phyloP scores from a whole-genome alignment of 805 yeast species.

The Lachancea quebecensis region DNA sequence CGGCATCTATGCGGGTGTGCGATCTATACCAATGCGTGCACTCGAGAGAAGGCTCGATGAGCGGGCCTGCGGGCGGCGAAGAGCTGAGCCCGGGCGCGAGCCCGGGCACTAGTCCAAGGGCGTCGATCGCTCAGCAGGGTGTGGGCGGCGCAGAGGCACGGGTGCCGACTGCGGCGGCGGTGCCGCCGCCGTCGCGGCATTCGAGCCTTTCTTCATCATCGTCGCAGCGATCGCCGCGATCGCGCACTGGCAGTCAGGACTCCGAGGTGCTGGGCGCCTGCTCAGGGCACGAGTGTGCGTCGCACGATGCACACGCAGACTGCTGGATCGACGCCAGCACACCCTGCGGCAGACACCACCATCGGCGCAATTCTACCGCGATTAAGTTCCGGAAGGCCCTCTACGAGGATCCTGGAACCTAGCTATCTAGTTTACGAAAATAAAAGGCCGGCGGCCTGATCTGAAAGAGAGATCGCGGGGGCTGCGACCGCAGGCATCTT shows the following conservation, averaged over 20 bases:
- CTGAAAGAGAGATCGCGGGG: too few relatives aligned
- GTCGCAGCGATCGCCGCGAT: background rate
- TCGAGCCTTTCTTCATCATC: slow-evolving; percentile 2
- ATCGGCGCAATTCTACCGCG: slow-evolving; percentile 27
- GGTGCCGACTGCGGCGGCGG: slow-evolving; percentile 5
- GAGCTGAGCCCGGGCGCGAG: too few relatives aligned
- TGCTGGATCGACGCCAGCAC: slow-evolving; percentile 14
- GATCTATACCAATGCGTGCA: slow-evolving; percentile 16
- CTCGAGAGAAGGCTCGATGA: background rate
- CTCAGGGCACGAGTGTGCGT: too few relatives aligned
- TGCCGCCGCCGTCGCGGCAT: slow-evolving; percentile 3
- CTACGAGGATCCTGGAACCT: slow-evolving; percentile 3
- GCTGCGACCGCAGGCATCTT: too few relatives aligned
- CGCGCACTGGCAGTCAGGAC: background rate
- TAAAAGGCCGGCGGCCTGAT: too few relatives aligned
- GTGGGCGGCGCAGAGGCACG: background rate
- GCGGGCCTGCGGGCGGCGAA: too few relatives aligned
- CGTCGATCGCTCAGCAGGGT: slow-evolving; percentile 2
- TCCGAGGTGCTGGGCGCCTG: background rate
- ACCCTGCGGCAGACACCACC: slow-evolving; percentile 29
- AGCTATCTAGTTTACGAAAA: too few relatives aligned
- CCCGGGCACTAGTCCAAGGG: background rate
- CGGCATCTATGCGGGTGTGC: slow-evolving; percentile 13
- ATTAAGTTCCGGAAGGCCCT: slow-evolving; percentile 23
- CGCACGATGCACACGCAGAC: background rate